Percentiles rank a stretch among this genome's conserved stretches.
phyloP scores from a whole-genome alignment of 1,284 basidiomycete genomes.

The Prillingera fragicola region DNA sequence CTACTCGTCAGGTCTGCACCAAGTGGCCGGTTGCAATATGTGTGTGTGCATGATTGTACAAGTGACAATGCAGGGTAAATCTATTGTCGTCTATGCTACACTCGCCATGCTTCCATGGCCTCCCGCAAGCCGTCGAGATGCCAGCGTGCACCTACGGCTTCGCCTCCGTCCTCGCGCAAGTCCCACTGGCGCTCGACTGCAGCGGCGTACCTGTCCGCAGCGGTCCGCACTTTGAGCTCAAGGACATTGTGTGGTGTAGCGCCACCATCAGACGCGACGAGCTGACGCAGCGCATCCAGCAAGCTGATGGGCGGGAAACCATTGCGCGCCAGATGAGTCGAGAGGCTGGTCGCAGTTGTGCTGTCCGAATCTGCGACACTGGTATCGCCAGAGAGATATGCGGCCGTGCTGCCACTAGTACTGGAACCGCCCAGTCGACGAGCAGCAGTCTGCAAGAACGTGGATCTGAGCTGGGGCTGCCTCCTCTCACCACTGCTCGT shows the following conservation, averaged over 20 bases:
- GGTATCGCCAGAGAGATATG: background rate
- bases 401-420: background rate
- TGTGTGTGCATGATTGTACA: no score
- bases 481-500: conserved; percentile 20
- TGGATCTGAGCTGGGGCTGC: conserved; percentile 29
- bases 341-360: conserved; percentile 7
- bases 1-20: no score
- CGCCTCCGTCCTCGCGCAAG: background rate
- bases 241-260: conserved; percentile 2
- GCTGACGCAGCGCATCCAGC: conserved; percentile 21
- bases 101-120: no score
- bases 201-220: conserved; percentile 19
- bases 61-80: no score
- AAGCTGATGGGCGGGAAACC: conserved; percentile 24
- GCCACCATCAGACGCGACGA: background rate
- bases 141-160: no score
- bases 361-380: background rate
- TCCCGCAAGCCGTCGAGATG: no score
- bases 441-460: conserved; percentile 21
- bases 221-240: conserved; percentile 21
- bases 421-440: conserved; percentile 1
- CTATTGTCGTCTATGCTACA: no score
- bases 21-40: no score
- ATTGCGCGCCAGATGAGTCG: conserved; percentile 22
- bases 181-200: conserved; percentile 16